Evolutionary conservation across 306 rosid species (phyloP).

Genomic region (Cicer bijugum): DNA sequence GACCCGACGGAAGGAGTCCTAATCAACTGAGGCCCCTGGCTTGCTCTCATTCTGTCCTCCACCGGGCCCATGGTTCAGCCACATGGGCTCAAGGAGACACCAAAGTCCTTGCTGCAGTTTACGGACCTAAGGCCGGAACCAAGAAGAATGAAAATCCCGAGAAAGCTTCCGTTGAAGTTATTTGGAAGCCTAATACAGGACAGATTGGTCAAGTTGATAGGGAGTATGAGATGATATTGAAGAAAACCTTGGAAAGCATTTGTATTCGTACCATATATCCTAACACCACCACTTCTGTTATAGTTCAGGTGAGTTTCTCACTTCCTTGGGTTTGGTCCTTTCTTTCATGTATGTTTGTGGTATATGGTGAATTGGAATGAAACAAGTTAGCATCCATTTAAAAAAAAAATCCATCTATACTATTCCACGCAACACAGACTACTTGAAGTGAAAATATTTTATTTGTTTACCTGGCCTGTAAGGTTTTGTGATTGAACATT

Average conservation of each 20-base stretch:
- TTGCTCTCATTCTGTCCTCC: constrained; percentile 70
- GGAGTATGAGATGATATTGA: constrained; percentile 88
- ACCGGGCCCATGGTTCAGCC: constrained; percentile 94
- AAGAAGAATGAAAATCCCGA: constrained; percentile 91
- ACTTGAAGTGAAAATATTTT: not conserved
- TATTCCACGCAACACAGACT: not conserved
- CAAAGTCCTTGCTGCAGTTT: constrained; percentile 83
- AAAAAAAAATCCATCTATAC: no score
- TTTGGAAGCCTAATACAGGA: constrained; percentile 96
- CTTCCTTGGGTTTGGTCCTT: not conserved
- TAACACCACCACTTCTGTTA: constrained; percentile 74
- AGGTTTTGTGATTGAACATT: constrained; percentile 35
- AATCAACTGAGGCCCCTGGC: constrained; percentile 83
- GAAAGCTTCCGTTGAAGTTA: constrained; percentile 86
- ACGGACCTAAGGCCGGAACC: constrained; percentile 84
- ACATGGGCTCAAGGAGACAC: constrained; percentile 94
- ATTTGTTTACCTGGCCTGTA: constrained; percentile 1
- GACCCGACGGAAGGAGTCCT: constrained; percentile 73
- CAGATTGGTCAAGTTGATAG: constrained; percentile 74
- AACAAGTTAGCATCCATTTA: no score
- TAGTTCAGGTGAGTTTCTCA: constrained; percentile 62
- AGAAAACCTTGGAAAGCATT: constrained; percentile 79
- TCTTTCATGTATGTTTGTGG: not conserved
- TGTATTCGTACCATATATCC: constrained; percentile 75
- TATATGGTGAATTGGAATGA: no score